These are phyloP conservation scores for Neurospora pannonica DNA, from an alignment of 495 filamentous ascomycete genomes.

Conservation along the genomic window DNA sequence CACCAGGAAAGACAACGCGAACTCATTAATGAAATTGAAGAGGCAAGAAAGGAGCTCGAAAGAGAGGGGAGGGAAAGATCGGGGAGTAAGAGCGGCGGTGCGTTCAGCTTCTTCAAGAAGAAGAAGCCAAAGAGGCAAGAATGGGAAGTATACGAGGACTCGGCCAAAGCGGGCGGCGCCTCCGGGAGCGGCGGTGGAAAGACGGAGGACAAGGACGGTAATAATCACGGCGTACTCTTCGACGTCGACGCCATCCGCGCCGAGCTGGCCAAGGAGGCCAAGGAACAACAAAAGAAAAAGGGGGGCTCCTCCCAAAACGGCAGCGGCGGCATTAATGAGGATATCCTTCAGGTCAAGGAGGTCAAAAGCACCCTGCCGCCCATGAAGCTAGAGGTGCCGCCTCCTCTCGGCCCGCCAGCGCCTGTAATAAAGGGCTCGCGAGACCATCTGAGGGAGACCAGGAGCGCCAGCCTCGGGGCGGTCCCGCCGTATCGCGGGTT, in stretches of 20 bases:
- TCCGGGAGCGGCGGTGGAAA: slow-evolving; percentile 13
- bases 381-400: slow-evolving; percentile 63
- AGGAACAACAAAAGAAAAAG: slow-evolving; percentile 37
- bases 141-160: slow-evolving; percentile 88
- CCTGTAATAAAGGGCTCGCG: slow-evolving; percentile 22
- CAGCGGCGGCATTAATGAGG: slow-evolving; percentile 16
- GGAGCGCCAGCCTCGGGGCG: slow-evolving; percentile 32
- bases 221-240: slow-evolving; percentile 64
- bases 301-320: background rate
- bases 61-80: slow-evolving; percentile 35
- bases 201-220: slow-evolving; percentile 34
- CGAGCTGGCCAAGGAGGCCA: slow-evolving; percentile 73
- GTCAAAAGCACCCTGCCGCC: slow-evolving; percentile 81
- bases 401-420: slow-evolving; percentile 11
- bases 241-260: slow-evolving; percentile 91
- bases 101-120: slow-evolving; percentile 75
- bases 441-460: slow-evolving; percentile 38
- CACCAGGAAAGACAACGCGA: slow-evolving; percentile 82
- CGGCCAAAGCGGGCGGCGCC: slow-evolving; percentile 14
- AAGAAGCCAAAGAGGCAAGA: slow-evolving; percentile 64
- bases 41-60: slow-evolving; percentile 79
- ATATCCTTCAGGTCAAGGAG: slow-evolving; percentile 62
- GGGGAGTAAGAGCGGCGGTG: slow-evolving; percentile 18
- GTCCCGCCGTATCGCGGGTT: slow-evolving; percentile 15
- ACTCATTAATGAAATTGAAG: slow-evolving; percentile 92